Percentiles rank a stretch among this genome's conserved stretches.
Evolutionary conservation across 495 filamentous ascomycete species (phyloP).

Genomic region (Penicillium psychrofluorescens): DNA sequence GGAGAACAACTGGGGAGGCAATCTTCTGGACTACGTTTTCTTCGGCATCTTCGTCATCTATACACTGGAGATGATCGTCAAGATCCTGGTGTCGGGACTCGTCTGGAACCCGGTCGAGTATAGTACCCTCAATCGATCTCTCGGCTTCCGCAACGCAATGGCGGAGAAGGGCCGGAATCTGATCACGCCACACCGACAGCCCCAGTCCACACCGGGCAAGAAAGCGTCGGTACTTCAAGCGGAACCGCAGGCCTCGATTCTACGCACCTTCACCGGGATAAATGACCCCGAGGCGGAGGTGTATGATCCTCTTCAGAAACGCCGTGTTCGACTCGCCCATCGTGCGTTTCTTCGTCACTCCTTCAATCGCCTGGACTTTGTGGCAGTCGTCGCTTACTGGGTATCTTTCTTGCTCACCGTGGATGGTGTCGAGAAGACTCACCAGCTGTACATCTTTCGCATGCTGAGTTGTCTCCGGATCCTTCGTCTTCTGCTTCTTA

Average conservation of each 20-base stretch:
- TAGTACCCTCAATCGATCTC: constrained; percentile 66
- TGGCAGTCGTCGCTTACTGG: constrained; percentile 97
- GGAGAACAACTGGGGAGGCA: constrained; percentile 54
- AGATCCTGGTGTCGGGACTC: constrained; percentile 86
- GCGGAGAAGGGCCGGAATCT: constrained; percentile 66
- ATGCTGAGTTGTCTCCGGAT: constrained; percentile 96
- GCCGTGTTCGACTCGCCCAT: constrained; percentile 76
- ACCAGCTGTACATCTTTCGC: constrained; percentile 80
- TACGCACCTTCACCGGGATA: constrained; percentile 76
- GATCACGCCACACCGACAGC: constrained; percentile 69
- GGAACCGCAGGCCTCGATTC: constrained; percentile 57
- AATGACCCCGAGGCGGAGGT: constrained; percentile 45
- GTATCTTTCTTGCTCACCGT: constrained; percentile 70
- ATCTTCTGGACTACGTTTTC: constrained; percentile 69
- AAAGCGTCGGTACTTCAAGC: constrained; percentile 30
- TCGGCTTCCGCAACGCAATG: constrained; percentile 66
- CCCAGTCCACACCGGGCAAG: constrained; percentile 49
- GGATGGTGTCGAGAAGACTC: constrained; percentile 54
- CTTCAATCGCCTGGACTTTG: constrained; percentile 92
- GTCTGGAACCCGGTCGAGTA: constrained; percentile 82
- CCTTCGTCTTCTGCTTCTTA: constrained; percentile 78
- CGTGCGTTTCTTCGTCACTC: constrained; percentile 90
- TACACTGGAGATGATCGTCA: constrained; percentile 73
- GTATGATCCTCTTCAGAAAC: constrained; percentile 65
- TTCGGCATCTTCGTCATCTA: constrained; percentile 85